Conservation (phyloP, 768 basidiomycete genomes). For the Lactarius indigo region DNA sequence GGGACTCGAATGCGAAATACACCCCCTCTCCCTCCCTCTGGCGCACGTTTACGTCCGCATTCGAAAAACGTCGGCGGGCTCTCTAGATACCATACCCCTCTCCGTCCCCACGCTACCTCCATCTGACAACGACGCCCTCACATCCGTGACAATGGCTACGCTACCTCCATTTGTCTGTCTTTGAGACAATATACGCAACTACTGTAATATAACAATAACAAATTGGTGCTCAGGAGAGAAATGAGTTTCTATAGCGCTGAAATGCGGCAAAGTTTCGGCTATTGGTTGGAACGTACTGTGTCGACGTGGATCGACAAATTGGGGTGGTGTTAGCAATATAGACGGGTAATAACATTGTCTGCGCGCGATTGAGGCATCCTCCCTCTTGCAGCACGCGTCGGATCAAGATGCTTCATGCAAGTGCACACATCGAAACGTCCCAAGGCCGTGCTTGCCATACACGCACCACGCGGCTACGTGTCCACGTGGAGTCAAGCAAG, state of each 20-base stretch:
- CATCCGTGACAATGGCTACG: background rate
- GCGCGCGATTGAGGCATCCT: background rate
- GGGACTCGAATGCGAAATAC: slow-evolving; percentile 5
- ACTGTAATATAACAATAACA: background rate
- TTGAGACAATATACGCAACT: background rate
- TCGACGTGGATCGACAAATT: background rate
- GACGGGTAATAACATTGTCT: no score
- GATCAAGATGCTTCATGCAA: slow-evolving; percentile 5
- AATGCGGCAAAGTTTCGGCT: background rate
- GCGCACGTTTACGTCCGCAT: slow-evolving; percentile 16
- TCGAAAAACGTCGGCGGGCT: slow-evolving; percentile 4
- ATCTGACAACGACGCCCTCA: background rate
- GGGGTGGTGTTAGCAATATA: background rate
- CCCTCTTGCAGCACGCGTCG: background rate
- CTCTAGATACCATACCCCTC: background rate
- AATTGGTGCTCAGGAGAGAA: background rate
- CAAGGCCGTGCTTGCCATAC: slow-evolving; percentile 6
- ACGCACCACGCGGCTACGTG: slow-evolving; percentile 9
- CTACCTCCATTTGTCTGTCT: slow-evolving; percentile 2
- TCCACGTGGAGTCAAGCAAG: background rate
- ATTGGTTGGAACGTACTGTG: background rate
- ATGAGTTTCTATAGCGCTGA: background rate
- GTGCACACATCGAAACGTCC: background rate
- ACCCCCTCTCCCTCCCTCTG: background rate
- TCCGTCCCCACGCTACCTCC: slow-evolving; percentile 11